A percentile compares a stretch with the other conserved stretches of the same genome.
phyloP scores from a whole-genome alignment of 805 yeast genomes.

The Saccharomycopsis selenospora region DNA sequence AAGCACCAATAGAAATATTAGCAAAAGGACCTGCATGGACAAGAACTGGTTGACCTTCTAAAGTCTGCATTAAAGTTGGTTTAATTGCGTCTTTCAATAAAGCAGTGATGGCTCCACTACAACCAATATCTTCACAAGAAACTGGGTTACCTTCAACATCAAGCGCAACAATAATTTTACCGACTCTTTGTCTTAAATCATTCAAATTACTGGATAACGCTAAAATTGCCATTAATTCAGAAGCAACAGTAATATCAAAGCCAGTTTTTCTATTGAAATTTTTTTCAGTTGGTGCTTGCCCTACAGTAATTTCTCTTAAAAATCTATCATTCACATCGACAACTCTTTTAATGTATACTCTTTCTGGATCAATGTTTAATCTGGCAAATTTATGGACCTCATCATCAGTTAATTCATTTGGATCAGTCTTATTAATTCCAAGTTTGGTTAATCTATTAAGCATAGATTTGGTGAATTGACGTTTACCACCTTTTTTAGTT shows the following conservation, averaged over 20 bases:
- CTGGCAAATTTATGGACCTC: slow-evolving; percentile 72
- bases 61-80: slow-evolving; percentile 94
- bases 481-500: slow-evolving; percentile 62
- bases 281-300: slow-evolving; percentile 90
- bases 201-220: slow-evolving; percentile 72
- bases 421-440: slow-evolving; percentile 76
- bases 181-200: slow-evolving; percentile 84
- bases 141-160: slow-evolving; percentile 69
- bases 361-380: slow-evolving; percentile 80
- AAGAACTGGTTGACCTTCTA: slow-evolving; percentile 95
- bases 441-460: slow-evolving; percentile 65
- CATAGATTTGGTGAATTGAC: slow-evolving; percentile 77
- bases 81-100: slow-evolving; percentile 91
- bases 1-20: slow-evolving; percentile 94
- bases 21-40: slow-evolving; percentile 99
- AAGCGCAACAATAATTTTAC: slow-evolving; percentile 83
- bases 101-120: slow-evolving; percentile 94
- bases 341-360: slow-evolving; percentile 88
- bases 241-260: slow-evolving; percentile 93
- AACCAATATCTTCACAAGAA: slow-evolving; percentile 90
- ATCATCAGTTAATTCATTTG: slow-evolving; percentile 70
- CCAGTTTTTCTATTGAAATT: slow-evolving; percentile 82
- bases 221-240: slow-evolving; percentile 92
- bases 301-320: slow-evolving; percentile 81
- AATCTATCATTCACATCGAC: slow-evolving; percentile 92